Conservation (phyloP, 2,329 filamentous ascomycete species). For the Biscogniauxia marginata region DNA sequence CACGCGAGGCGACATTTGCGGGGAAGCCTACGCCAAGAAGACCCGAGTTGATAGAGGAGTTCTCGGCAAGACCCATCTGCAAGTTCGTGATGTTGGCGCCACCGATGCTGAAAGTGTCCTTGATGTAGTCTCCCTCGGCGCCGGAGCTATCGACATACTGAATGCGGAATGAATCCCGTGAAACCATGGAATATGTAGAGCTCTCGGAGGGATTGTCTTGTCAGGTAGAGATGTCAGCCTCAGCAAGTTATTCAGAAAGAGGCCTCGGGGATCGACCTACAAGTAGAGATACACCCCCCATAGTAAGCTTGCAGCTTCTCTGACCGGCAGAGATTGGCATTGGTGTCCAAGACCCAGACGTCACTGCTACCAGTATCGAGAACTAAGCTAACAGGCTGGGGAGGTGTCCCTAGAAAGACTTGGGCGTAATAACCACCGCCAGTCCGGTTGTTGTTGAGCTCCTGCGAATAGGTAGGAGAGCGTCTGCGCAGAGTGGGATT, state of each 20-base stretch:
- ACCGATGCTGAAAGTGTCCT: constrained; percentile 53
- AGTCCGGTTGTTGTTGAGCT: constrained; percentile 52
- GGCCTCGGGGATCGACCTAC: constrained; percentile 29
- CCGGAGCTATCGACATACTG: constrained; percentile 58
- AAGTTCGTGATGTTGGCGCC: constrained; percentile 48
- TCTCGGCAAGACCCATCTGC: constrained; percentile 54
- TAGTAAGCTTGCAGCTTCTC: constrained; percentile 33
- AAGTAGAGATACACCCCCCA: constrained; percentile 40
- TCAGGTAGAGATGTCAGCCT: neutral
- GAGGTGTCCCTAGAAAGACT: constrained; percentile 58
- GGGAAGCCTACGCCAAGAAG: constrained; percentile 60
- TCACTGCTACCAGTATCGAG: constrained; percentile 65
- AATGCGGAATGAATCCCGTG: constrained; percentile 52
- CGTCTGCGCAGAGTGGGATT: constrained; percentile 18
- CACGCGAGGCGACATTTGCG: constrained; percentile 44
- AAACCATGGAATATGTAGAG: constrained; percentile 46
- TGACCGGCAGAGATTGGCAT: constrained; percentile 41
- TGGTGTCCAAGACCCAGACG: constrained; percentile 51
- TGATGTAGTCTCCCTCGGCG: constrained; percentile 56
- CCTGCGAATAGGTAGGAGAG: constrained; percentile 34
- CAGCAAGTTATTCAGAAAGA: neutral
- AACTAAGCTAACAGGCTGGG: constrained; percentile 52
- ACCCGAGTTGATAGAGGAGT: constrained; percentile 50
- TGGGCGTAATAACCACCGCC: constrained; percentile 57
- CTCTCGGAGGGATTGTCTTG: constrained; percentile 45